These are phyloP conservation scores for Elaeis guineensis DNA, from an alignment of 176 grass and related monocot species.

Conservation along the genomic window DNA sequence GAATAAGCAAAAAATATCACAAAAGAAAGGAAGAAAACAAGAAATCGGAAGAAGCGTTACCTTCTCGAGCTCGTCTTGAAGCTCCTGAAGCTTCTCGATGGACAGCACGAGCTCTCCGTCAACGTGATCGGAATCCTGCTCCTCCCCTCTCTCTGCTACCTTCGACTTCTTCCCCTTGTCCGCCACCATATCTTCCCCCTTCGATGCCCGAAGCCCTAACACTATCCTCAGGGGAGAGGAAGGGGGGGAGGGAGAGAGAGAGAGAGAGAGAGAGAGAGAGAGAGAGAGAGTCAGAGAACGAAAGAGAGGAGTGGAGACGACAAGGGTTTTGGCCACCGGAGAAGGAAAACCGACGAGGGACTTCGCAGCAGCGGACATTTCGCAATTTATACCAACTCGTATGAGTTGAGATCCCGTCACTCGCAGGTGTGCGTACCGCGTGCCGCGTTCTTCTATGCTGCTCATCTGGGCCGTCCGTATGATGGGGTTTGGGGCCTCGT, in stretches of 20 bases:
- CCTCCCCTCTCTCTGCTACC: slow-evolving; percentile 11
- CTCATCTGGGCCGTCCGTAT: not conserved
- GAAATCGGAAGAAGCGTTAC: not conserved
- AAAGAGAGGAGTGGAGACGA: not conserved
- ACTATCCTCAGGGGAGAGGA: not conserved
- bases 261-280: not conserved
- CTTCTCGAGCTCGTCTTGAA: slow-evolving; percentile 33
- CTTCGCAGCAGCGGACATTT: not conserved
- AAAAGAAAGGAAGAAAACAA: too few relatives aligned
- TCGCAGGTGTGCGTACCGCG: too few relatives aligned
- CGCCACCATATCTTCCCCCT: slow-evolving; percentile 4
- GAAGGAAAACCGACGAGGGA: too few relatives aligned
- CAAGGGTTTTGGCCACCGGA: too few relatives aligned
- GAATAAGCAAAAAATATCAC: too few relatives aligned
- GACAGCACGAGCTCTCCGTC: slow-evolving; percentile 25
- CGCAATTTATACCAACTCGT: not conserved
- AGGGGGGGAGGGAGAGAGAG: too few relatives aligned
- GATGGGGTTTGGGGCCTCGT: not conserved
- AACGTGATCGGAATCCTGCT: slow-evolving; percentile 11
- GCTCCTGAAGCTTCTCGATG: slow-evolving; percentile 28
- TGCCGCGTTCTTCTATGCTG: too few relatives aligned
- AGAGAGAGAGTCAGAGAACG: not conserved
- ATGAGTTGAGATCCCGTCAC: not conserved
- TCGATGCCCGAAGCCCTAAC: not conserved
- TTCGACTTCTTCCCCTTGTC: slow-evolving; percentile 30